Base-by-base conservation (phyloP, 441 rosid species). In the Melastoma candidum region DNA sequence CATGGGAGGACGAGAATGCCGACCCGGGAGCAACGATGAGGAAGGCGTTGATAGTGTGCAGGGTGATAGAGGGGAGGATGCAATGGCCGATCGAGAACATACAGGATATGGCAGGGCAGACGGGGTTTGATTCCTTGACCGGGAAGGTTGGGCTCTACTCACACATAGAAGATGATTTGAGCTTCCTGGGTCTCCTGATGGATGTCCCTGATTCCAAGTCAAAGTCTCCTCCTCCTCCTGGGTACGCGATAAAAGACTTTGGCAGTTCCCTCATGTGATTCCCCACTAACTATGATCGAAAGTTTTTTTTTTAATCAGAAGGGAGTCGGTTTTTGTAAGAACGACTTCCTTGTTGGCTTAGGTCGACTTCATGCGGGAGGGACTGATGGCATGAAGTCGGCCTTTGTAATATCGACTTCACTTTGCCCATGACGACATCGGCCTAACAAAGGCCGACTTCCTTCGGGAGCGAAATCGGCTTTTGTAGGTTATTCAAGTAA, bases 61-160 rank as follows among this genome's bases (percentile, higher is more conserved):
- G 98, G 68, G 98, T 90, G 12, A 85, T 90, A 24, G 98, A 96
- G 2, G 98, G 98, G 11, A 85, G 98, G 66, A 96, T 90, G 48
- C 97, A 90, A 57, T 71, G 85, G 72, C 96, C 93, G 17, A 66
- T 90, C 71, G 96, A 87, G 68, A 83, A 90, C 62, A 80, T 80
- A 66, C 85, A 79, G 63, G 95, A 85, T 70, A 74, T 83, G 64
- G 68, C 81, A 26, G 79, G 93, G 36, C 83, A 82, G 69, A 78
- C 74, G 9, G 98, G 96, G 66, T 87, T 90, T 59, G 98, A 90
- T 74, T 90, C 98, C 10, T 76, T 90, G 63, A 95, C 98, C 2
- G 97, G 98, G 0, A 90, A 84, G 73, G 92, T 90, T 62, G 97
- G 97, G 47, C 77, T 90, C 41, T 84, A 87, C 59, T 78, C 96